These are phyloP conservation scores for Podospora didyma DNA, from an alignment of 495 filamentous ascomycete genomes.

Conservation along the genomic window DNA sequence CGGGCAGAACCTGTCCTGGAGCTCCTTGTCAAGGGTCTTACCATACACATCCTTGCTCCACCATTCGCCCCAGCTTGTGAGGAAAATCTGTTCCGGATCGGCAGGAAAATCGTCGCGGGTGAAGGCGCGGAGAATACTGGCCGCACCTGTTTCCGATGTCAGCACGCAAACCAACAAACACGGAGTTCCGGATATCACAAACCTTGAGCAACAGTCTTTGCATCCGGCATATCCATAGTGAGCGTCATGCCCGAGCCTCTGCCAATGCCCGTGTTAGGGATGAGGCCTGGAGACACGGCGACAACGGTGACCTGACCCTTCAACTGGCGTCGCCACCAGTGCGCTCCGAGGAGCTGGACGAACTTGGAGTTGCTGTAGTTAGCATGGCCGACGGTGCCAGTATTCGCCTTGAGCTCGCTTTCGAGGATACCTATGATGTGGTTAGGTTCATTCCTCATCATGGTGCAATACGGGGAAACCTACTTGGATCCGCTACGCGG, in stretches of 20 bases:
- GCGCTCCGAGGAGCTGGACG: constrained; percentile 38
- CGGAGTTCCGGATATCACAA: constrained; percentile 5
- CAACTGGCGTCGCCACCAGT: constrained; percentile 48
- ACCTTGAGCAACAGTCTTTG: constrained; percentile 38
- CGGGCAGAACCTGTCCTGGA: constrained; percentile 38
- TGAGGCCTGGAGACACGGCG: constrained; percentile 42
- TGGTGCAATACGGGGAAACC: background rate
- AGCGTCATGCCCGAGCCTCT: constrained; percentile 15
- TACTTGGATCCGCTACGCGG: constrained; percentile 21
- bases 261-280: constrained; percentile 33
- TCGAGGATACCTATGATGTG: constrained; percentile 22
- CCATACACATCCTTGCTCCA: constrained; percentile 39
- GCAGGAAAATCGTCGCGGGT: constrained; percentile 39
- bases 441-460: background rate
- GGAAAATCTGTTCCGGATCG: constrained; percentile 42
- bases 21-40: constrained; percentile 30
- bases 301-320: constrained; percentile 32
- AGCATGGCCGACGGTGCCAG: constrained; percentile 14
- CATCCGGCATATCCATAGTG: constrained; percentile 26
- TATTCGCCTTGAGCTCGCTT: constrained; percentile 24
- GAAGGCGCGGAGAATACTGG: constrained; percentile 38
- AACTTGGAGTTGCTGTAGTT: constrained; percentile 40
- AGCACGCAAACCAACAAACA: background rate
- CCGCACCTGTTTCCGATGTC: constrained; percentile 25
- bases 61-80: constrained; percentile 48